Percentiles rank a stretch among this genome's conserved stretches.
These are phyloP conservation scores for Lactifluus volemus DNA, from an alignment of 768 basidiomycete genomes.

Conservation along the genomic window DNA sequence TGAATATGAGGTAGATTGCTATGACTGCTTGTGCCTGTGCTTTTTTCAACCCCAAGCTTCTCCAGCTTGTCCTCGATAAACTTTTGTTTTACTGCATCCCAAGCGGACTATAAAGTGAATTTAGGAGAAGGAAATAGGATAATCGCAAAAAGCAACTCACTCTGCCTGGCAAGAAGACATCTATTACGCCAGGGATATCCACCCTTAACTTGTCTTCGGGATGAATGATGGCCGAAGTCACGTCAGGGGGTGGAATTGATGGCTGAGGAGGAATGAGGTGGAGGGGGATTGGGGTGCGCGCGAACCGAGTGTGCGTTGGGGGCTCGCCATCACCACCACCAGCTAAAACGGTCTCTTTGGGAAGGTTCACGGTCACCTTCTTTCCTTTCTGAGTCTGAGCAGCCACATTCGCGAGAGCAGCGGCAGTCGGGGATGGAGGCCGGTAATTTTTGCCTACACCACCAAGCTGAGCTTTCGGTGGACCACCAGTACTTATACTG, in stretches of 20 bases:
- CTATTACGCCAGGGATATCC: slow-evolving; percentile 55
- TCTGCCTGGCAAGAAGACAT: slow-evolving; percentile 79
- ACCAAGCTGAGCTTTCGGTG: slow-evolving; percentile 80
- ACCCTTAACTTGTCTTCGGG: slow-evolving; percentile 57
- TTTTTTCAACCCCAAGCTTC: slow-evolving; percentile 69
- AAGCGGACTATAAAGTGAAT: slow-evolving; percentile 43
- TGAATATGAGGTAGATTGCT: slow-evolving; percentile 51
- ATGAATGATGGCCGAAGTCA: slow-evolving; percentile 43
- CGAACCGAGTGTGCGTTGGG: slow-evolving; percentile 44
- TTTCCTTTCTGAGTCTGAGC: slow-evolving; percentile 39
- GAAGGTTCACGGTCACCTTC: slow-evolving; percentile 63
- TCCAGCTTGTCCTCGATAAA: slow-evolving; percentile 77
- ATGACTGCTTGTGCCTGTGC: slow-evolving; percentile 36
- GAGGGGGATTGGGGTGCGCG: slow-evolving; percentile 44
- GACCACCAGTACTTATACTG: slow-evolving; percentile 68
- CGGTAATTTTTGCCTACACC: slow-evolving; percentile 72
- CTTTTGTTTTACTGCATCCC: slow-evolving; percentile 62
- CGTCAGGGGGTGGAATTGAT: slow-evolving; percentile 26
- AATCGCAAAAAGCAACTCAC: slow-evolving; percentile 30
- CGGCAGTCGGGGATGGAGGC: slow-evolving; percentile 44
- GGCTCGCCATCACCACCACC: slow-evolving; percentile 31
- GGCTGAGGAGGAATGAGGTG: slow-evolving; percentile 29
- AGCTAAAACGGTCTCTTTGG: slow-evolving; percentile 48
- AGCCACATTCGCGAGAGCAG: slow-evolving; percentile 20
- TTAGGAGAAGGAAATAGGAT: slow-evolving; percentile 5